Evolutionary conservation across 2,329 filamentous ascomycete genomes (phyloP).

Genomic region (Davidsoniella eucalypti): DNA sequence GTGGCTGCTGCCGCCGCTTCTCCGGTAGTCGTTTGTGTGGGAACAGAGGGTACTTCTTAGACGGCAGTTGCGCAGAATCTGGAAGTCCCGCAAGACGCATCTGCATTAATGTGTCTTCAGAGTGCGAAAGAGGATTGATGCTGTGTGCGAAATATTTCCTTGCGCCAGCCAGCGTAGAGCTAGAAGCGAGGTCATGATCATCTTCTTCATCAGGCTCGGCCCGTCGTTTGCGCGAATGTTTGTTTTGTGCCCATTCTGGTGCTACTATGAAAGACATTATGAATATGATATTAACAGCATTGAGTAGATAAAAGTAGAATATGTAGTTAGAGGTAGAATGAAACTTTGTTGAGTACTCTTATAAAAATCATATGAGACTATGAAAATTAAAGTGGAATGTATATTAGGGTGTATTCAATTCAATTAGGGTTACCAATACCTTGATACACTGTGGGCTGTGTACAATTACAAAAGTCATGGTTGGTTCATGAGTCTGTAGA

Average conservation of each 20-base stretch:
- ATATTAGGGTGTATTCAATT: neutral
- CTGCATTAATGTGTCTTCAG: slow-evolving; percentile 30
- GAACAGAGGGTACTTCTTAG: slow-evolving; percentile 23
- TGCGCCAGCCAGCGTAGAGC: neutral
- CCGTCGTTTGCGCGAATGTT: slow-evolving; percentile 7
- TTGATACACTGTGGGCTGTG: no score
- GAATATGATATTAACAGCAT: neutral
- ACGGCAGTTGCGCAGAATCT: slow-evolving; percentile 26
- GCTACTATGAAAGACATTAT: slow-evolving; percentile 5
- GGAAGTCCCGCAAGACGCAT: slow-evolving; percentile 31
- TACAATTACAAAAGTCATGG: no score
- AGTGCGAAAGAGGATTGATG: slow-evolving; percentile 36
- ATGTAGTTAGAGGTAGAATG: neutral
- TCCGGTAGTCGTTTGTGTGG: slow-evolving; percentile 24
- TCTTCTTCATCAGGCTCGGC: neutral
- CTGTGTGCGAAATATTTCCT: slow-evolving; percentile 3
- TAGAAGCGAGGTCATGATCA: neutral
- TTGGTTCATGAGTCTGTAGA: no score
- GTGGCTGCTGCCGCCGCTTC: neutral
- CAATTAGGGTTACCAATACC: neutral
- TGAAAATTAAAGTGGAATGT: neutral
- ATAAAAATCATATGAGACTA: neutral
- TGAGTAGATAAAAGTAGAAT: neutral
- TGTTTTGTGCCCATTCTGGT: slow-evolving; percentile 7
- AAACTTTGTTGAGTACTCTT: neutral